phyloP scores from a whole-genome alignment of 495 filamentous ascomycete species.

The Daldinia loculata region DNA sequence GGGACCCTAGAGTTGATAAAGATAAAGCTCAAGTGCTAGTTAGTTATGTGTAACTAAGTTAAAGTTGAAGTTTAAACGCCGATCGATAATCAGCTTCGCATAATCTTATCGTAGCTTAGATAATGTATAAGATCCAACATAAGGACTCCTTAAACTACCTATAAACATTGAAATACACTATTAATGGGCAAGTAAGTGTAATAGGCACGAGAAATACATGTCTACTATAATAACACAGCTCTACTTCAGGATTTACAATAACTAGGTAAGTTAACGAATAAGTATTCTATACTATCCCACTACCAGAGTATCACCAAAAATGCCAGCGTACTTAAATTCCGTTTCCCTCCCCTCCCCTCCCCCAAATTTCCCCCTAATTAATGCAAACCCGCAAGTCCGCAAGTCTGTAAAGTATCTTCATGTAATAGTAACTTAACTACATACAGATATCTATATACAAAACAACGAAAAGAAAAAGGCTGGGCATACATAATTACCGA shows the following conservation, averaged over 20 bases:
- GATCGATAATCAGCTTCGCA: background rate
- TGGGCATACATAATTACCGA: background rate
- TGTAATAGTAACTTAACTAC: background rate
- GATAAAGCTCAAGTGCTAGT: background rate
- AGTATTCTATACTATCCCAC: background rate
- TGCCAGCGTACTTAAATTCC: background rate
- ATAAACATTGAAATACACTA: background rate
- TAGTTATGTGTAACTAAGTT: background rate
- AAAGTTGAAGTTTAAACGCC: background rate
- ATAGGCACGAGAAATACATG: no score
- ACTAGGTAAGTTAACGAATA: background rate
- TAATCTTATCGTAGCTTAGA: constrained; percentile 11
- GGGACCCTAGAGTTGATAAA: background rate
- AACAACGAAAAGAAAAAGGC: background rate
- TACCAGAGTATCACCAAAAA: background rate
- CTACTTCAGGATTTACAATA: no score
- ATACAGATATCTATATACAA: background rate
- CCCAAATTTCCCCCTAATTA: background rate
- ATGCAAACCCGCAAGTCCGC: background rate
- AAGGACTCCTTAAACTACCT: background rate
- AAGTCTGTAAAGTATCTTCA: background rate
- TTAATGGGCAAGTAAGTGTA: no score
- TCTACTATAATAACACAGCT: no score
- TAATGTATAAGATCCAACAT: constrained; percentile 5
- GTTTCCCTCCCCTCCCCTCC: background rate